Evolutionary conservation across 2,329 filamentous ascomycete genomes (phyloP).

Genomic region (Botryotinia narcissicola): DNA sequence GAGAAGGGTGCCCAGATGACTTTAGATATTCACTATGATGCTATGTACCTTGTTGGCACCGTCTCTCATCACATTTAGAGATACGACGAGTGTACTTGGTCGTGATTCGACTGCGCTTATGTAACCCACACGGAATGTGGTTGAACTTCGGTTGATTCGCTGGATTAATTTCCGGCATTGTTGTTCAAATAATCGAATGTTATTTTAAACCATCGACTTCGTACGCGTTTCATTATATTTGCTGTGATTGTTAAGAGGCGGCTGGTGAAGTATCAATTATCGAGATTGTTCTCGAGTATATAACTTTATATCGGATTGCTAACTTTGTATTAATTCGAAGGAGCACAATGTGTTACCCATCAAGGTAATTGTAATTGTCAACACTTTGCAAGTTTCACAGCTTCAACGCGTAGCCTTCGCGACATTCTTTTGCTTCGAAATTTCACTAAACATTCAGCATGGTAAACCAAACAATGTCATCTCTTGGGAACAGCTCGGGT

Average conservation of each 20-base stretch:
- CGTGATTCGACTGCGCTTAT: background rate
- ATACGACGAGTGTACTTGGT: background rate
- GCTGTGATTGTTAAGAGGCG: background rate
- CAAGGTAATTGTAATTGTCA: background rate
- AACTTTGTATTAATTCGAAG: background rate
- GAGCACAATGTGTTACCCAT: background rate
- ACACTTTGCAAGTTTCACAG: background rate
- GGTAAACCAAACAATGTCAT: background rate
- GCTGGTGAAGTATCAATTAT: background rate
- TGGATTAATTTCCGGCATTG: background rate
- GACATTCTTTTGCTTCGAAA: background rate
- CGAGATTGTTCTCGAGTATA: background rate
- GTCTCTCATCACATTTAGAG: background rate
- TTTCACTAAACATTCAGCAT: background rate
- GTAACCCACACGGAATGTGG: background rate
- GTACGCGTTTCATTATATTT: background rate
- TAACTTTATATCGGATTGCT: background rate
- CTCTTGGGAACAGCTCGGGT: too few species aligned
- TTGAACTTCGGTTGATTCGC: background rate
- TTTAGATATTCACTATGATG: background rate
- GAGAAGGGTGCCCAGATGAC: background rate
- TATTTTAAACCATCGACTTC: background rate
- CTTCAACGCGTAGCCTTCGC: background rate
- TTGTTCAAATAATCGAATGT: background rate
- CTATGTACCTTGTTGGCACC: background rate